Percentiles rank a stretch among this genome's conserved stretches.
Evolutionary conservation across 371 early-diverging fungal species (phyloP).

Genomic region (Batkoa obscura): DNA sequence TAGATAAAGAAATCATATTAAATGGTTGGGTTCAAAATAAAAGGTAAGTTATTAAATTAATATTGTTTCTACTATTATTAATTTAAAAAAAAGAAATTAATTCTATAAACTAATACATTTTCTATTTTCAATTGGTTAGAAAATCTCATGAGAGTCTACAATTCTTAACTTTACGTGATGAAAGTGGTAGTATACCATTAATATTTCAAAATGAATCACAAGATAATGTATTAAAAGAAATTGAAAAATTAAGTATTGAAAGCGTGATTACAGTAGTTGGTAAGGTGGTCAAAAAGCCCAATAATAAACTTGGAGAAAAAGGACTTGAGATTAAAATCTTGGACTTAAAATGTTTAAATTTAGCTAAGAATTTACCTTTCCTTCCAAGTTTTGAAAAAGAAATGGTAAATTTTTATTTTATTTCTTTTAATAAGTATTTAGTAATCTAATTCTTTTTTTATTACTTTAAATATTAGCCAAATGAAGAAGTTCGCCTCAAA

Average conservation of each 20-base stretch:
- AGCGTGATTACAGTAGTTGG: slow-evolving; percentile 45
- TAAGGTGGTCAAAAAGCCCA: slow-evolving; percentile 26
- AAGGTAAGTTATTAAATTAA: background rate
- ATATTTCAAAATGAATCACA: slow-evolving; percentile 20
- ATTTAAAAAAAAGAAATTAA: background rate
- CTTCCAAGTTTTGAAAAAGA: background rate
- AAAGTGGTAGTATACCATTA: slow-evolving; percentile 34
- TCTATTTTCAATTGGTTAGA: slow-evolving; percentile 13
- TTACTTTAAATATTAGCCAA: slow-evolving; percentile 25
- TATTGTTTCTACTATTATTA: background rate
- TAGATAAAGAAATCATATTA: background rate
- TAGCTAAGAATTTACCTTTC: background rate
- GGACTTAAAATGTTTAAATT: background rate
- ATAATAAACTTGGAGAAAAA: slow-evolving; percentile 17
- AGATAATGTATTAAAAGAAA: slow-evolving; percentile 4
- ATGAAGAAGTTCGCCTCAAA: slow-evolving; percentile 58
- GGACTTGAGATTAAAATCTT: background rate
- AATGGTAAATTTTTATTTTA: slow-evolving; percentile 7
- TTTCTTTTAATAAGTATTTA: no score
- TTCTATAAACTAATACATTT: background rate
- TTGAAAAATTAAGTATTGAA: slow-evolving; percentile 25
- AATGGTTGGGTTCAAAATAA: background rate
- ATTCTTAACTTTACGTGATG: slow-evolving; percentile 50
- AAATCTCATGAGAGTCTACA: slow-evolving; percentile 34
- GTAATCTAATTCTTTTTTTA: no score